These are phyloP conservation scores for Globisporangium paddicum DNA, from an alignment of 352 stramenopile genomes.

Conservation along the genomic window DNA sequence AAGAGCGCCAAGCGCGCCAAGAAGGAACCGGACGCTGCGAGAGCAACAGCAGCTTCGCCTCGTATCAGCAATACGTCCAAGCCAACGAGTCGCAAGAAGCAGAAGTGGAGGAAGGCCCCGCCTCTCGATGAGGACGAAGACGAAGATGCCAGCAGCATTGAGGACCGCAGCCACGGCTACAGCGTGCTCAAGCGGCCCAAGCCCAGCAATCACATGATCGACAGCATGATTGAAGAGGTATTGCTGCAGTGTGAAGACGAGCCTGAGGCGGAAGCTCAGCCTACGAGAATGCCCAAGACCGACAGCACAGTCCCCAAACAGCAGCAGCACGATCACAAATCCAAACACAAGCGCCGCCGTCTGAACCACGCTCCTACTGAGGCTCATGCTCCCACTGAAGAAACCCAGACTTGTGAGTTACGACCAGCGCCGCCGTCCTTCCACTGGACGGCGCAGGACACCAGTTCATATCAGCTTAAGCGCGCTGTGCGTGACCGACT, in stretches of 20 bases:
- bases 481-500: slow-evolving; percentile 6
- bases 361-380: neutral
- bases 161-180: neutral
- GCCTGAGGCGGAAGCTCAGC: neutral
- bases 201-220: neutral
- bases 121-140: neutral
- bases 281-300: neutral
- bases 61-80: neutral
- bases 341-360: neutral
- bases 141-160: neutral
- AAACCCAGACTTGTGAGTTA: neutral
- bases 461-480: neutral
- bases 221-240: slow-evolving; percentile 5
- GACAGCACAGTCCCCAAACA: neutral
- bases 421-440: neutral
- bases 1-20: neutral
- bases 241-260: neutral
- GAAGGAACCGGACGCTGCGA: neutral
- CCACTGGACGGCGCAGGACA: neutral
- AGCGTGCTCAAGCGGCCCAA: neutral
- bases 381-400: neutral
- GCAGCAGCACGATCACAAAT: neutral
- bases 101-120: neutral
- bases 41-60: neutral
- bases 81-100: neutral